Conservation (phyloP, 768 basidiomycete genomes). For the Tulasnella sp. region DNA sequence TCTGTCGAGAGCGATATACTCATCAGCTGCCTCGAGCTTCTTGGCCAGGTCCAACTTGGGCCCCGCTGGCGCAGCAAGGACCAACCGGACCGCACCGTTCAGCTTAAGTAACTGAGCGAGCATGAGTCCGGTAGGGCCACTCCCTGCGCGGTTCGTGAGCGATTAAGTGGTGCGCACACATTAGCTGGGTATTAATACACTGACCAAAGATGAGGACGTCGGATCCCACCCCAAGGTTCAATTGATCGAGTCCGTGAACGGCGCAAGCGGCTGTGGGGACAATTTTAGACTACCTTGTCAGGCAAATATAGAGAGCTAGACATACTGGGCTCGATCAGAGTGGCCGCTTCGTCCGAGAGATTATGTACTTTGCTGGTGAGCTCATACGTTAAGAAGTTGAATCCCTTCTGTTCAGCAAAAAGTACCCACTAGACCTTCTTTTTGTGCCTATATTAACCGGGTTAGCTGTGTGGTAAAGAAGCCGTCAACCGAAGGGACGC, state of each 20-base stretch:
- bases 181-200: not conserved
- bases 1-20: conserved; percentile 81
- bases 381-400: not conserved
- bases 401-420: too few relatives aligned
- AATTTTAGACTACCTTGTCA: too few relatives aligned
- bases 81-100: conserved; percentile 75
- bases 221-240: conserved; percentile 73
- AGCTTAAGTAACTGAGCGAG: conserved; percentile 82
- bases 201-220: conserved; percentile 59
- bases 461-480: not conserved
- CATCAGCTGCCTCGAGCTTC: conserved; percentile 71
- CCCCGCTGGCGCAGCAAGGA: conserved; percentile 72
- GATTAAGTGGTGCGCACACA: not conserved
- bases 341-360: conserved; percentile 80
- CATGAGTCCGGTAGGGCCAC: conserved; percentile 58
- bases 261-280: conserved; percentile 70
- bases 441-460: conserved; percentile 45
- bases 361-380: conserved; percentile 65
- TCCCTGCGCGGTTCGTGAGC: not conserved
- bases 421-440: conserved; percentile 58
- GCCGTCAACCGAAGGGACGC: conserved; percentile 33
- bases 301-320: conserved; percentile 20
- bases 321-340: conserved; percentile 67
- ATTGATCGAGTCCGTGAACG: conserved; percentile 86
- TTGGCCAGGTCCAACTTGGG: conserved; percentile 86